phyloP scores from a whole-genome alignment of 352 stramenopile genomes.

The Phytophthora fragariaefolia region DNA sequence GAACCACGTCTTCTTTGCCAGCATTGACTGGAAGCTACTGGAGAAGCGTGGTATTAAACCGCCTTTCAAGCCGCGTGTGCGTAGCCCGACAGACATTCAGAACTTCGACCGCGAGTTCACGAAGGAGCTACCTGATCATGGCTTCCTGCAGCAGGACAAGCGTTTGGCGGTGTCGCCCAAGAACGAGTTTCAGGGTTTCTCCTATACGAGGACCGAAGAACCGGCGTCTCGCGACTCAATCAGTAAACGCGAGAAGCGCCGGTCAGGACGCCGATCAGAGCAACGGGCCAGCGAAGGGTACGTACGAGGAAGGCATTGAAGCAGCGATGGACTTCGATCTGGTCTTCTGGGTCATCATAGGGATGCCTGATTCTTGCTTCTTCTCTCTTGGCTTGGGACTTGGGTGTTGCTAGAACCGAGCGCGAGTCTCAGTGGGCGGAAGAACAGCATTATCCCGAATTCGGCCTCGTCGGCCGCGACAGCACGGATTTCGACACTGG shows the following conservation, averaged over 20 bases:
- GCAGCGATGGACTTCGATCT: conserved; percentile 25
- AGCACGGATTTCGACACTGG: conserved; percentile 48
- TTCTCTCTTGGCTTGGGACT: conserved; percentile 32
- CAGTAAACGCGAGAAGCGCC: conserved; percentile 43
- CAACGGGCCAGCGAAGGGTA: conserved; percentile 43
- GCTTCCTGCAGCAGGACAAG: conserved; percentile 81
- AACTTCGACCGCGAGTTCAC: conserved; percentile 92
- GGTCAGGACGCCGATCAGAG: conserved; percentile 40
- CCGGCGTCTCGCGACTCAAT: conserved; percentile 29
- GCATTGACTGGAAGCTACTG: conserved; percentile 79
- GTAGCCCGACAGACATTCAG: conserved; percentile 82
- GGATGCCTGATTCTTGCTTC: conserved; percentile 36
- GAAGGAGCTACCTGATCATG: conserved; percentile 80
- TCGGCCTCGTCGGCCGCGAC: conserved; percentile 39
- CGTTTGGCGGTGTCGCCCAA: conserved; percentile 75
- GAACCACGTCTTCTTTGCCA: conserved; percentile 81
- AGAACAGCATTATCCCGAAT: conserved; percentile 40
- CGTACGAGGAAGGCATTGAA: conserved; percentile 45
- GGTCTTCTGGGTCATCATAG: conserved; percentile 28
- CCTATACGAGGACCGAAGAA: conserved; percentile 61
- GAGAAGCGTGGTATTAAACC: conserved; percentile 76
- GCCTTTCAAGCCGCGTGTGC: conserved; percentile 88
- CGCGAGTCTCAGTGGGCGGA: conserved; percentile 25
- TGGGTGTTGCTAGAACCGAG: conserved; percentile 41
- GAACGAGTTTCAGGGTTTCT: conserved; percentile 90